phyloP scores from a whole-genome alignment of 495 filamentous ascomycete species.

The Bombardia bombarda region DNA sequence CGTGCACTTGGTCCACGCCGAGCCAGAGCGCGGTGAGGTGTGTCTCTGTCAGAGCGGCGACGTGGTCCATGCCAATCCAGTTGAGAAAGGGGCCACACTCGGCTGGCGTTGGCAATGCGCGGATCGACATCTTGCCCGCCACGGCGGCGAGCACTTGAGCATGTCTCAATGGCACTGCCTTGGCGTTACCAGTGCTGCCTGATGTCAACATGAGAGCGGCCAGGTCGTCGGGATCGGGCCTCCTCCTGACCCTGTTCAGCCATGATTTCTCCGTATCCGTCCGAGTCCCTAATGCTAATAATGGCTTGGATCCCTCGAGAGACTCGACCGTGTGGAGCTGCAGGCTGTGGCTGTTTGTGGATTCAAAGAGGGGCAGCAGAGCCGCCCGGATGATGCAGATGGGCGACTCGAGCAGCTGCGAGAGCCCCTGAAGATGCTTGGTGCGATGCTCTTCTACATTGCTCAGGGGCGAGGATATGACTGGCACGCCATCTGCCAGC shows the following conservation, averaged over 20 bases:
- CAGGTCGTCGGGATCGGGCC: conserved; percentile 1
- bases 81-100: conserved; percentile 34
- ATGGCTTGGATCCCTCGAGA: too few species aligned
- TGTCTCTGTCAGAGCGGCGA: conserved; percentile 41
- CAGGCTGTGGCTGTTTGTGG: background rate
- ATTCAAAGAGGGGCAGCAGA: background rate
- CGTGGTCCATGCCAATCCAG: conserved; percentile 49
- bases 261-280: too few species aligned
- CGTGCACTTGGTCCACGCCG: conserved; percentile 37
- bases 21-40: conserved; percentile 38
- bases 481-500: conserved; percentile 32
- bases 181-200: conserved; percentile 46
- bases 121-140: conserved; percentile 26
- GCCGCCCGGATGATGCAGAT: conserved; percentile 1
- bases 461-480: conserved; percentile 28
- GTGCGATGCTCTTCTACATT: conserved; percentile 22
- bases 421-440: conserved; percentile 20
- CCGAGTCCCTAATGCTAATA: too few species aligned
- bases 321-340: background rate
- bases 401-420: conserved; percentile 2
- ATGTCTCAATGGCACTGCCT: conserved; percentile 43
- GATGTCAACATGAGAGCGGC: conserved; percentile 49
- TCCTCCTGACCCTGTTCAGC: too few species aligned
- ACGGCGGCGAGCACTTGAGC: conserved; percentile 40
- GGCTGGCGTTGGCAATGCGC: background rate